A percentile compares a stretch with the other conserved stretches of the same genome.
Conservation (phyloP, 176 grass and related monocot genomes). For the Ampelocalamus luodianensis region DNA sequence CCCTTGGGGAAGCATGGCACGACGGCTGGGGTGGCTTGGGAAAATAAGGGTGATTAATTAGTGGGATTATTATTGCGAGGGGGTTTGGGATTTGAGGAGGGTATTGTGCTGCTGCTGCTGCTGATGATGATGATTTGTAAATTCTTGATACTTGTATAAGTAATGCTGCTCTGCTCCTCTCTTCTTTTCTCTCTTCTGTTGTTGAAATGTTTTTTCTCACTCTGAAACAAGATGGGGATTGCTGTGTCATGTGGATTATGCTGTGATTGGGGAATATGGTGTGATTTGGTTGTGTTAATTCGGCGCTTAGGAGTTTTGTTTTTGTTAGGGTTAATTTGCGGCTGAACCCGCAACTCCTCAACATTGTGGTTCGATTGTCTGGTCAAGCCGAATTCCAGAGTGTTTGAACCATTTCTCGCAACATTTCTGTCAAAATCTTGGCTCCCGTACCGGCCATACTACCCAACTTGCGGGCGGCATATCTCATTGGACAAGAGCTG, state of each 20-base stretch:
- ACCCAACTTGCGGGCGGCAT: neutral
- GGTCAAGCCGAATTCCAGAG: neutral
- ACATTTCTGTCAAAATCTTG: neutral
- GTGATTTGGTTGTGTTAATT: neutral
- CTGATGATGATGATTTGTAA: conserved; percentile 43
- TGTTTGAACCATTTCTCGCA: neutral
- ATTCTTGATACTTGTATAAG: conserved; percentile 54
- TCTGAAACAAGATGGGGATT: conserved; percentile 32
- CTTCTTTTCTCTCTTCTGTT: neutral
- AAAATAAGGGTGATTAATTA: conserved; percentile 39
- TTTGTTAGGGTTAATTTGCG: neutral
- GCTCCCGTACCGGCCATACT: neutral
- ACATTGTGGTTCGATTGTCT: neutral
- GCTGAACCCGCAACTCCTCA: neutral
- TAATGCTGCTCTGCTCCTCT: conserved; percentile 44
- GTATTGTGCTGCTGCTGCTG: conserved; percentile 11
- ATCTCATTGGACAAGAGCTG: no score
- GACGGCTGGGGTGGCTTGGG: conserved; percentile 27
- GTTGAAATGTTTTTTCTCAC: conserved; percentile 32
- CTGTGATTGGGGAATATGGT: conserved; percentile 1
- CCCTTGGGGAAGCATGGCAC: neutral
- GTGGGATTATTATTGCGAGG: conserved; percentile 41
- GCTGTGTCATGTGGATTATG: conserved; percentile 30
- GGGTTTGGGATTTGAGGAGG: conserved; percentile 26
- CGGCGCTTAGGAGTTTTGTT: neutral